Evolutionary conservation across 805 yeast species (phyloP).

Genomic region (Starmerella bacillaris): DNA sequence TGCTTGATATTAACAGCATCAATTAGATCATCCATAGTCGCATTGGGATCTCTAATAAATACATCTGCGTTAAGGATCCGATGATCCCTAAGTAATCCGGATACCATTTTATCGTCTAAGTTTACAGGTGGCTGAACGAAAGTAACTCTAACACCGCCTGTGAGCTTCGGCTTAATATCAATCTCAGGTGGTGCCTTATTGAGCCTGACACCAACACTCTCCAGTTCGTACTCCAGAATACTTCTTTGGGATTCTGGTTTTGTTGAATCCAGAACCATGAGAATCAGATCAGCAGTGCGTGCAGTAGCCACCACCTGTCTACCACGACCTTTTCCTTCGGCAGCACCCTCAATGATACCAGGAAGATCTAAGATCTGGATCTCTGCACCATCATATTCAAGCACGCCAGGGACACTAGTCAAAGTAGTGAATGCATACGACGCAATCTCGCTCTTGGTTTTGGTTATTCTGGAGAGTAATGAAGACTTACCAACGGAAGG

Average conservation of each 20-base stretch:
- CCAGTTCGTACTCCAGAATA: conserved; percentile 74
- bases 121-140: conserved; percentile 65
- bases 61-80: conserved; percentile 89
- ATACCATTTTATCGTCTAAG: conserved; percentile 63
- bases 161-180: conserved; percentile 54
- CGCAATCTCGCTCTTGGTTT: conserved; percentile 88
- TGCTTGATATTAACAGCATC: conserved; percentile 79
- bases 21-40: conserved; percentile 81
- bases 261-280: conserved; percentile 92
- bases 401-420: conserved; percentile 90
- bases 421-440: conserved; percentile 88
- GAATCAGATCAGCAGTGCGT: conserved; percentile 76
- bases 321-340: conserved; percentile 95
- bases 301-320: conserved; percentile 94
- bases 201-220: conserved; percentile 80
- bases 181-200: conserved; percentile 71
- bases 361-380: conserved; percentile 95
- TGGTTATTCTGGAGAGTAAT: conserved; percentile 70
- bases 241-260: conserved; percentile 78
- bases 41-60: conserved; percentile 68
- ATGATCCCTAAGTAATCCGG: conserved; percentile 64
- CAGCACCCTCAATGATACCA: conserved; percentile 90
- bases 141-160: conserved; percentile 82
- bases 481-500: conserved; percentile 97
- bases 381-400: conserved; percentile 90